Evolutionary conservation across 1,139 yeast species (phyloP).

Genomic region (Saccharomyces pastorianus): DNA sequence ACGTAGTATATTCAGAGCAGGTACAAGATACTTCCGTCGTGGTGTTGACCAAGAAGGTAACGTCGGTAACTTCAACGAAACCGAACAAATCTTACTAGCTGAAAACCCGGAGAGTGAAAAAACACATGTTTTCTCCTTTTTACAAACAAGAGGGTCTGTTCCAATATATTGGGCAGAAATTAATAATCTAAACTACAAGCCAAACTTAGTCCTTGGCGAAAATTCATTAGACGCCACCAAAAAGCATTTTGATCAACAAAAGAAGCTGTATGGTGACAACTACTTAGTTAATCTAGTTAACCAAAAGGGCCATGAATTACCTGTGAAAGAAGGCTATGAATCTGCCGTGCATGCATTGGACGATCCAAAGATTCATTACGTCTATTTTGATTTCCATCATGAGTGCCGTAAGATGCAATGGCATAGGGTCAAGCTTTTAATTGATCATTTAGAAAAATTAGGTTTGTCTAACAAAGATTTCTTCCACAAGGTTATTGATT

Average conservation of each 20-base stretch:
- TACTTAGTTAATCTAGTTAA: slow-evolving; percentile 85
- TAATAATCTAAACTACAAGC: slow-evolving; percentile 80
- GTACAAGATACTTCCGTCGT: slow-evolving; percentile 92
- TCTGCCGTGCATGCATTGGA: slow-evolving; percentile 55
- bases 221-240: slow-evolving; percentile 53
- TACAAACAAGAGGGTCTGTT: slow-evolving; percentile 93
- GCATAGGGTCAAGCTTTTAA: slow-evolving; percentile 74
- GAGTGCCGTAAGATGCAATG: slow-evolving; percentile 94
- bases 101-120: slow-evolving; percentile 32
- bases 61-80: slow-evolving; percentile 93
- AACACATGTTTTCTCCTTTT: slow-evolving; percentile 45
- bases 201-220: slow-evolving; percentile 64
- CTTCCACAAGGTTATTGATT: slow-evolving; percentile 41
- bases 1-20: slow-evolving; percentile 75
- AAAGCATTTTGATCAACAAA: slow-evolving; percentile 68
- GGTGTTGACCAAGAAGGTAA: slow-evolving; percentile 79
- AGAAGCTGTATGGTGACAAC: slow-evolving; percentile 65
- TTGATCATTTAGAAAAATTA: slow-evolving; percentile 53
- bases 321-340: slow-evolving; percentile 83
- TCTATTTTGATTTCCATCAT: slow-evolving; percentile 95
- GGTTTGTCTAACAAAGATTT: slow-evolving; percentile 64
- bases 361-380: slow-evolving; percentile 53
- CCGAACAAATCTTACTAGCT: slow-evolving; percentile 73
- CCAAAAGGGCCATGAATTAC: slow-evolving; percentile 87
- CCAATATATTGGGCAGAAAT: slow-evolving; percentile 97